Percentiles rank a stretch among this genome's conserved stretches.
Conservation (phyloP, 2,329 filamentous ascomycete genomes). For the Coniella vitis region DNA sequence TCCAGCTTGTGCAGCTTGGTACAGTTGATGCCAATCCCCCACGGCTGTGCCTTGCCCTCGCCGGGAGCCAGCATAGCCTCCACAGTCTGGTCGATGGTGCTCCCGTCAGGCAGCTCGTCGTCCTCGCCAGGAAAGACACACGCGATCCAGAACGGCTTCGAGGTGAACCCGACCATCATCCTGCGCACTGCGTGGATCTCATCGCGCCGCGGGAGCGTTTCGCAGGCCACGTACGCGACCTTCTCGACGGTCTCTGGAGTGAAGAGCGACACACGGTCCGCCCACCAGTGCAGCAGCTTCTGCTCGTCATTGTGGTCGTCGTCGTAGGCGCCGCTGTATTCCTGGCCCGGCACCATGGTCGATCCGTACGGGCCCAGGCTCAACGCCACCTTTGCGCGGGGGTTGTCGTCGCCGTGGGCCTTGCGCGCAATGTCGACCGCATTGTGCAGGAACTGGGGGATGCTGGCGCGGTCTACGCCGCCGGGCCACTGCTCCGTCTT, state of each 20-base stretch:
- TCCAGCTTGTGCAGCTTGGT: conserved; percentile 59
- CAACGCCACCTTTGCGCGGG: conserved; percentile 40
- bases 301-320: conserved; percentile 34
- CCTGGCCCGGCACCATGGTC: conserved; percentile 57
- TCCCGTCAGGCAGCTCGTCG: conserved; percentile 51
- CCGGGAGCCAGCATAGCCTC: conserved; percentile 29
- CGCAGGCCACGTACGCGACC: conserved; percentile 52
- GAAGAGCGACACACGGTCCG: conserved; percentile 46
- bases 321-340: conserved; percentile 59
- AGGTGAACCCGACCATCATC: conserved; percentile 26
- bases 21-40: conserved; percentile 63
- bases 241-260: conserved; percentile 29
- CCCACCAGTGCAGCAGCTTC: conserved; percentile 50
- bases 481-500: conserved; percentile 32
- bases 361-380: conserved; percentile 62
- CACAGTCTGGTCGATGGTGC: conserved; percentile 34
- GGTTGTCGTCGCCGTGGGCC: conserved; percentile 22
- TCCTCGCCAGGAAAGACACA: conserved; percentile 54
- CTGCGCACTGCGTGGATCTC: conserved; percentile 53
- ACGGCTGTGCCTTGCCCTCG: conserved; percentile 33
- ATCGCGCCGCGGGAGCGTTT: conserved; percentile 58
- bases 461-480: conserved; percentile 34
- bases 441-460: conserved; percentile 35
- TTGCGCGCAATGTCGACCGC: conserved; percentile 37
- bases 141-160: conserved; percentile 49